Base-by-base conservation (phyloP, 345 rosid species). In the Litchi chinensis region DNA sequence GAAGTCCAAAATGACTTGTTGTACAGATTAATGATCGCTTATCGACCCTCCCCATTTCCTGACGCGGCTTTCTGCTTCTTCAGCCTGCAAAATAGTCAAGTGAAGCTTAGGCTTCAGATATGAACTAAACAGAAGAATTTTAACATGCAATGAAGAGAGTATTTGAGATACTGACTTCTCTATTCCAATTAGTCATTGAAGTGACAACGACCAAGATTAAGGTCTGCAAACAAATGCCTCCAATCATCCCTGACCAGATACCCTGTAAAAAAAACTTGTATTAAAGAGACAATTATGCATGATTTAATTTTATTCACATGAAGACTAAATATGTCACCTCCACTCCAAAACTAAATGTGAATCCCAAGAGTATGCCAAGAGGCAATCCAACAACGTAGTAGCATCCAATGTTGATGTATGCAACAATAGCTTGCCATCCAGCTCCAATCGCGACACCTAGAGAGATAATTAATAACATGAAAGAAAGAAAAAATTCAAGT, bases 371-470 rank as follows among this genome's bases (percentile, higher is more conserved):
- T 67, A 93, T 85, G 83, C 98, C 98, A 28, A 92, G 90, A 2
- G 98, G 99, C 76, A 95, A 82, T 67, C 99, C 99, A 16, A 92
- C 89, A 54, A 92, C 44, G 77, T 93, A 95, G 68, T 95, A 93
- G 73, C 99, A 92, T 1, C 86, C 97, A 7, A 93, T 87, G 86
- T 95, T 95, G 73, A 95, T 89, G 81, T 92, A 95, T 3, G 97
- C 98, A 18, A 93, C 93, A 6, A 90, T 80, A 63, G 91, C 75
- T 77, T 95, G 99, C 99, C 99, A 95, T 79, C 99, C 99, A 6
- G 96, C 99, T 83, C 98, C 99, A 84, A 95, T 89, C 54, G 99
- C 99, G 76, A 95, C 98, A 41, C 99, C 98, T 95, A 41, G 52
- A 74, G 16, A 39, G 72, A 41, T 13, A 44, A 60, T 68, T 18